Base-by-base conservation (phyloP, 2,329 filamentous ascomycete genomes). In the Zasmidium angulare region DNA sequence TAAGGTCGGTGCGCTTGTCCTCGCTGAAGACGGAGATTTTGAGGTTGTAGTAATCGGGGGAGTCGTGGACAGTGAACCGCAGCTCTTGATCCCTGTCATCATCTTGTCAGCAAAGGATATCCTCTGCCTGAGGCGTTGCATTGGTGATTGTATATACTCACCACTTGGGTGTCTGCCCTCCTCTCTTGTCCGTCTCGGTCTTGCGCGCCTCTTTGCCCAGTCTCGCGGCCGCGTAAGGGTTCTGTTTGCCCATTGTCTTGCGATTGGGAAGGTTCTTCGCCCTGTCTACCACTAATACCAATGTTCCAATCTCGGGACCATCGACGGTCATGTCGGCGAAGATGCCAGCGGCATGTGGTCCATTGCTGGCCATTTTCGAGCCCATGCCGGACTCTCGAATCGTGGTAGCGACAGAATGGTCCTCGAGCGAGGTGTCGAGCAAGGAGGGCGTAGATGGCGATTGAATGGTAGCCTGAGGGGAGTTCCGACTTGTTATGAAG, bases 21-120 rank as follows among this genome's bases (percentile, higher is more conserved):
- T 99, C 95, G 73, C 96, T 97, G 79, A 99, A 99, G 4, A 98
- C 86, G 2, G 93, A 97, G 17, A 98, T 83, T 74, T 99, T 99
- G 58, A 99, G 83, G 73, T 93, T 91, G 77, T 91, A 92, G 80
- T 99, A 99, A 77, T 99, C 95, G 19, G 92, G 88, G 17, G 92
- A 97, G 71, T 98, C 93, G 82, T 97, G 93, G 17, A 99, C 95
- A 48, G 86, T 91, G 73, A 98, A 99, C 62, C 95, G 91, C 48
- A 99, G 84, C 76, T 99, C 95, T 77, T 98, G 91, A 75, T 99
- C 95, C 95, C 95, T 99, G 71, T 36, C 24, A 36, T 26, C 26
- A 55, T 50, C 20, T 22, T 55, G 55, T 65, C 49, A 65, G 53
- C 47, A 46, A 40, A 58, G 53, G 51, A 40, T 60, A 50, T n/a